phyloP scores from a whole-genome alignment of 768 basidiomycete species.

The Boletus barrowsii region DNA sequence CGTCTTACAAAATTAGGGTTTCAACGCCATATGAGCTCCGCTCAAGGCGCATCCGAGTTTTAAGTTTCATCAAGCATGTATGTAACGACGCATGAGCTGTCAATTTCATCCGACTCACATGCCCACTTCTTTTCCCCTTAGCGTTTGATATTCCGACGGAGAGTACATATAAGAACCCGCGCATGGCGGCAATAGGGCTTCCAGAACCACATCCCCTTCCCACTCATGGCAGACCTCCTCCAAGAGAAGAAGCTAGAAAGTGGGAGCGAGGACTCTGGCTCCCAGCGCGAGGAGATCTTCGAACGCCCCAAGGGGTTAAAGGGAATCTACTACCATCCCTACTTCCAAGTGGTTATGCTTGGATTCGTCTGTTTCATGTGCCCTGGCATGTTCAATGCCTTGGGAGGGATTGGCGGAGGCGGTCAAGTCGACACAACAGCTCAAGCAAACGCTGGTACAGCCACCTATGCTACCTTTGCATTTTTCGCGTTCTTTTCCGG shows the following conservation, averaged over 20 bases:
- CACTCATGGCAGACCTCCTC: constrained; percentile 14
- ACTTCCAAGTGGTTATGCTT: constrained; percentile 47
- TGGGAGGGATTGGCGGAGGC: constrained; percentile 77
- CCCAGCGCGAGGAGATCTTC: constrained; percentile 32
- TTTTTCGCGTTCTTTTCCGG: constrained; percentile 66
- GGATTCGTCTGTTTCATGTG: constrained; percentile 65
- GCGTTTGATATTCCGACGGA: neutral
- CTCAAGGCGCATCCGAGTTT: neutral
- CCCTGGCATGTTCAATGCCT: constrained; percentile 72
- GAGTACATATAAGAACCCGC: constrained; percentile 17
- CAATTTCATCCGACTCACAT: constrained; percentile 18
- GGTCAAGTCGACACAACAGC: constrained; percentile 67
- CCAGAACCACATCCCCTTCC: neutral
- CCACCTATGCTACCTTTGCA: constrained; percentile 65
- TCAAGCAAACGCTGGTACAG: constrained; percentile 66
- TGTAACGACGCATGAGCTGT: neutral
- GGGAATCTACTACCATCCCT: constrained; percentile 57
- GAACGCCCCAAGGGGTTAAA: constrained; percentile 50
- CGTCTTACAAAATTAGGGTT: too few relatives aligned
- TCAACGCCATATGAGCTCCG: too few relatives aligned
- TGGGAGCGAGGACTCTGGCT: constrained; percentile 29
- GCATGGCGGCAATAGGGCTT: neutral
- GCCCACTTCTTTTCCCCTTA: neutral
- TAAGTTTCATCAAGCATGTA: too few relatives aligned
- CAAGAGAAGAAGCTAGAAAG: constrained; percentile 23